Base-by-base conservation (phyloP, 192 early-diverging fungal genomes). In the Pilobolus umbonatus region DNA sequence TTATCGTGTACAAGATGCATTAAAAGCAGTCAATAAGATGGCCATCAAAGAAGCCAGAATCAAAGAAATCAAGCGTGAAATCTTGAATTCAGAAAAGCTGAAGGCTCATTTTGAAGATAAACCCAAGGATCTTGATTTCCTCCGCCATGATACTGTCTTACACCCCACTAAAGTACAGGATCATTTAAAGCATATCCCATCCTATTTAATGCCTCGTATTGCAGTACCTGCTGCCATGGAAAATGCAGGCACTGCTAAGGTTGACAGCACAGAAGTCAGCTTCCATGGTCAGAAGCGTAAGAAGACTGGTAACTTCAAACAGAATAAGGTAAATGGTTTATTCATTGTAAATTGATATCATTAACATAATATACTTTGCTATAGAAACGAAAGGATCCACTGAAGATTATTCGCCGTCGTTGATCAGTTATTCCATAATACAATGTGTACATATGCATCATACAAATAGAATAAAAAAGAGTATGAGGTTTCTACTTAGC, bases 41-140 rank as follows among this genome's bases (percentile, higher is more conserved):
- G 79, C 89, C 19, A 81, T 99, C 44, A 86, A 85, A 21, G 93
- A 97, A 65, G 94, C 96, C 6, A 77, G 96, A 52, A 69, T 95
- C n/a, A 95, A 92, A 68, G 96, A 99, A 70, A 67, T 99, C 57
- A 93, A 93, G 72, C 78, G 82, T 30, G 96, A 99, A 75, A 95
- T 97, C 52, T 60, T 99, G 47, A 95, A 92, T 68, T 94, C 92
- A 15, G 92, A 97, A 67, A 96, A 92, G 71, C 82, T 99, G 46
- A 92, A 93, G 77, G 77, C 92, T 1, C 92, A 99, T 75, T 99
- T 99, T 74, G 94, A 96, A 71, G 92, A 95, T 67, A 94, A 94
- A 56, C 95, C 96, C 29, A 82, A 83, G 29, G 96, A 99, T 75
- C 67, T 97, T 44, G 86, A 90, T 30, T 91, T 89, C 31, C 67